Evolutionary conservation across 257 asterid species (phyloP).

Genomic region (Solanum appendiculatum): DNA sequence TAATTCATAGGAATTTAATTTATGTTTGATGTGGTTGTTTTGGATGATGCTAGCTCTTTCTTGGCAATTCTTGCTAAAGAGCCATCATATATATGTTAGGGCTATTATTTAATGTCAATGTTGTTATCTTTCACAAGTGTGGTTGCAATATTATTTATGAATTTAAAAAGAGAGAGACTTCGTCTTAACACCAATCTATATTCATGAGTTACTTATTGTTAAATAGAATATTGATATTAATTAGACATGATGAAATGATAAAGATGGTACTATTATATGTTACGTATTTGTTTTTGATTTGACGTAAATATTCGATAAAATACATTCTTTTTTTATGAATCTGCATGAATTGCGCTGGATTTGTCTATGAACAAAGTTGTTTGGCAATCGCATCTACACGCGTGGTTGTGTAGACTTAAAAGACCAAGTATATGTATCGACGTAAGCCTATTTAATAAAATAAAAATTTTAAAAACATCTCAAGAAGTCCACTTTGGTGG

Average conservation of each 20-base stretch:
- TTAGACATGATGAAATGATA: not conserved
- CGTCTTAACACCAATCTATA: not conserved
- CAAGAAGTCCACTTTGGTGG: not conserved
- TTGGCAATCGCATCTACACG: too few species aligned
- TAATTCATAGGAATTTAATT: not conserved
- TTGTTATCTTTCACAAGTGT: not conserved
- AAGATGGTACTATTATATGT: not conserved
- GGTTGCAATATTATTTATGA: not conserved
- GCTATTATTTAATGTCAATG: not conserved
- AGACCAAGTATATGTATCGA: not conserved
- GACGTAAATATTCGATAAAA: not conserved
- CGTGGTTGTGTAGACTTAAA: too few species aligned
- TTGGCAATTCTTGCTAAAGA: not conserved
- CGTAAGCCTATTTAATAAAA: not conserved
- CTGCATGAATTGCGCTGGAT: not conserved
- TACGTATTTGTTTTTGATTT: not conserved
- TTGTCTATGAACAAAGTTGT: not conserved
- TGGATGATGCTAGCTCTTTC: not conserved
- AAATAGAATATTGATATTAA: not conserved
- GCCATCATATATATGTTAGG: not conserved
- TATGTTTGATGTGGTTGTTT: not conserved
- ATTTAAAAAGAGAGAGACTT: not conserved
- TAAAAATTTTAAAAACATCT: not conserved
- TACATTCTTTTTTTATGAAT: not conserved
- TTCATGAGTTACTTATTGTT: not conserved